Evolutionary conservation across 179 eudicot genomes (phyloP), one percentile per base, ranked within the genome.

Genomic region (Dionaea muscipula): DNA sequence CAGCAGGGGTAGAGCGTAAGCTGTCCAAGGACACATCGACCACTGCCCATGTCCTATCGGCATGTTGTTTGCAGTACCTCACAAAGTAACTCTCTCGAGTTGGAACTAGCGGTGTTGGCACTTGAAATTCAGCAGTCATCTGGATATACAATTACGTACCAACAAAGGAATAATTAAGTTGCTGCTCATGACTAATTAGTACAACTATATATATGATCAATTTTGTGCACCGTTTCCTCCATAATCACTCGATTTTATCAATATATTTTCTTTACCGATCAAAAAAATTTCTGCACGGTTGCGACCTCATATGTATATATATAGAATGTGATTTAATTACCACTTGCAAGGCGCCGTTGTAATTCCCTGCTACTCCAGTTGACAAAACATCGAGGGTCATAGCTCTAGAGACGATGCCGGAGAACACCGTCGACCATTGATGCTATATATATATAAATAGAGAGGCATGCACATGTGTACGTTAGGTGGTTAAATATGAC

Each of bases 271-370:
- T n/a, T n/a, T n/a, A n/a, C n/a, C n/a, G n/a, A n/a, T n/a, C n/a
- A n/a, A n/a, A n/a, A n/a, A n/a, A n/a, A n/a, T n/a, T n/a, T n/a
- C n/a, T n/a, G 7, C 25, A 26, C 35, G 17, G 26, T 19, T 13
- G 24, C 4, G 33, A n/a, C 11, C 15, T 6, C 25, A n/a, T n/a
- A n/a, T n/a, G n/a, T n/a, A n/a, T n/a, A n/a, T n/a, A n/a, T n/a
- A n/a, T n/a, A 41, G 6, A 6, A 41, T 3, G n/a, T 16, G 23
- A 47, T 0, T 9, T 4, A 47, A 10, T 53, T 74, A 80, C 85
- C 80, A 80, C 85, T 80, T 80, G 85, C 20, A 80, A 52, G 44
- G 85, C 85, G 55, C 85, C 85, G 61, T 80, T 74, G 61, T 80
- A 77, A 53, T 77, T 80, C 36, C 85, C 85, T 10, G 85, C 85